Base-by-base conservation (phyloP, 176 grass and related monocot species). In the Cenchrus purpureus region DNA sequence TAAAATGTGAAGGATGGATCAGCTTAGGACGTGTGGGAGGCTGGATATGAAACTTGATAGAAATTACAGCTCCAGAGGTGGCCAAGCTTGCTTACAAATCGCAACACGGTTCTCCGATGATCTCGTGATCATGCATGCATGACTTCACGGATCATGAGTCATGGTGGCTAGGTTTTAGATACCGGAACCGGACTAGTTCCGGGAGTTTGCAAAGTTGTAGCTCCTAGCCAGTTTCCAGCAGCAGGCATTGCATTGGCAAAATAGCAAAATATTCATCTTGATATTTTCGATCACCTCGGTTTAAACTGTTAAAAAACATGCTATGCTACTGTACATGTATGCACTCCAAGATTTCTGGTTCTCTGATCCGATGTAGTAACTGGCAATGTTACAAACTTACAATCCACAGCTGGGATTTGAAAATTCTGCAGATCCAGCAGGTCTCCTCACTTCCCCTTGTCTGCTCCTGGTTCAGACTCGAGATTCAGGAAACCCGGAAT, bases 401-500 rank as follows among this genome's bases (percentile, higher is more conserved):
- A 79, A 82, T 22, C 46, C 7, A 13, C 34, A 73, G 0, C 32
- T 73, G 66, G 57, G 48, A 79, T 79, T 63, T 68, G 43, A 65
- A 69, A 80, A 65, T 46, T 64, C 62, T 22, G 51, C 51, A 70
- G 70, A 25, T 25, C 25, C 70, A 62, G 65, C 65, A 81, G 77
- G 69, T 50, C 46, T 61, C 13, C 4, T 50, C 37, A 25, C 32
- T 81, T 69, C 65, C 34, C 34, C 79, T 81, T 81, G 79, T 69
- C 65, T 81, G 22, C 31, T 79, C 74, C 15, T 73, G 20, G 56
- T 84, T 28, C 57, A 28, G 58, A 49, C 70, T 60, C 29, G 55
- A 20, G 59, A 58, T 79, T 59, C 81, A 59, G 67, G 84, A 80
- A 80, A 58, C 51, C 61, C 50, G 68, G 60, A 74, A 85, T 81